Base-by-base conservation (phyloP, 1,139 yeast genomes). In the Scheffersomyces illinoinensis region DNA sequence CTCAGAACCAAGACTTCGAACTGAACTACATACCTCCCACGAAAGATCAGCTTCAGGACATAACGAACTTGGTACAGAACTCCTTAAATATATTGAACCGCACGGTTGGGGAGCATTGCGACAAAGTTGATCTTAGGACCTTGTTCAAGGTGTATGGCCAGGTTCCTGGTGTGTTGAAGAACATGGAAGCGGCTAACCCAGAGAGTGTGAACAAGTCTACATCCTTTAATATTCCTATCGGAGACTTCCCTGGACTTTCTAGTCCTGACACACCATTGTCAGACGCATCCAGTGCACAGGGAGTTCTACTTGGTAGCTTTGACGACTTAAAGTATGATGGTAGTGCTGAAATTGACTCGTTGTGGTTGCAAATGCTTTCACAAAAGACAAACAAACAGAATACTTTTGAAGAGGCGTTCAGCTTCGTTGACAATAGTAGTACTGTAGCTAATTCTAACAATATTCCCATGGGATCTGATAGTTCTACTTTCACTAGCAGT, bases 321-420 rank as follows among this genome's bases (percentile, higher is more conserved):
- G 60, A 56, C 18, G 61, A 59, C 18, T 55, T 59, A 23, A 33
- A 52, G 14, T 57, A 55, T 43, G 55, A 53, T 17, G 58, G 54
- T 48, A 51, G 51, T 14, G 55, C 52, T 12, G 58, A 57, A 47
- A 54, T 59, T 20, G 60, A 59, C 47, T 53, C 56, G 12, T 24
- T 58, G 17, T 59, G 61, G 61, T 50, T 59, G 43, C 61, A 58
- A 46, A 56, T 58, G 57, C 51, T 59, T 10, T 21, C 55, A 20
- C 23, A 55, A 14, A 58, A 57, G 51, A 33, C 20, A 5, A 54
- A 57, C 26, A 46, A 43, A 23, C 53, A 48, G 23, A 47, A 19
- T 20, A 54, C 55, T 26, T 52, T 57, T 50, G 59, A 58, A 46
- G 59, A 57, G 8, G 46, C 53, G 19, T n/a, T 50, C 8, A 48